Base-by-base conservation (phyloP, 352 stramenopile genomes). In the Phytophthora lateralis region DNA sequence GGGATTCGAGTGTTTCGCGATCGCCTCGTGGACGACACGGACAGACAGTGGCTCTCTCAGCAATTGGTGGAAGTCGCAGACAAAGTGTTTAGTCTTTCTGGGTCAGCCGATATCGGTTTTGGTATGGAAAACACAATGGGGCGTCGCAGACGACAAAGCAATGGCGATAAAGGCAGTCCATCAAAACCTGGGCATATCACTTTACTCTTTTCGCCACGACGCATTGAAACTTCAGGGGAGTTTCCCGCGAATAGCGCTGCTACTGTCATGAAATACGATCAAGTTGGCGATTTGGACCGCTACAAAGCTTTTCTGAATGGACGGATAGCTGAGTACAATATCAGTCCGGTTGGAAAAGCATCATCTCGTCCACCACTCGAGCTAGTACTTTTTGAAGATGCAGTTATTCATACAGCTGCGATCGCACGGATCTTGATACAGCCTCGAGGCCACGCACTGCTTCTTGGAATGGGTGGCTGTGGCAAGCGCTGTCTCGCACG, bases 1-100 rank as follows among this genome's bases (percentile, higher is more conserved):
- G 83, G 68, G 29, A 82, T 93, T 55, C 75, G 95, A 2, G 93
- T 98, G 2, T 98, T 98, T 51, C 89, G 95, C 15, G 94, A 98
- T 60, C 91, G 94, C 7, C 62, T 98, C 3, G 85, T 94, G 34
- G 90, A 91, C 14, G 74, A 72, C 3, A 55, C 52, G 3, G 94
- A 98, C 51, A 88, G 96, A 58, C 48, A 63, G 21, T 97, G 90
- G 87, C 90, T 98, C 54, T 91, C 88, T 0, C 75, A 95, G 20
- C 75, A 94, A 26, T 73, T 97, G 0, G 66, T 96, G 3, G 48
- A 75, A 32, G 64, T 97, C 9, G 65, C 80, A 2, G 90, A 90
- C 17, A 58, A 68, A 30, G 49, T 62, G 0, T 91, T 97, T 45
- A 71, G 82, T 3, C 58, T 95, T 6, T 71, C 79, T 1, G 97